Evolutionary conservation across 2,329 filamentous ascomycete genomes (phyloP).

Genomic region (Myriosclerotinia duriaeana): DNA sequence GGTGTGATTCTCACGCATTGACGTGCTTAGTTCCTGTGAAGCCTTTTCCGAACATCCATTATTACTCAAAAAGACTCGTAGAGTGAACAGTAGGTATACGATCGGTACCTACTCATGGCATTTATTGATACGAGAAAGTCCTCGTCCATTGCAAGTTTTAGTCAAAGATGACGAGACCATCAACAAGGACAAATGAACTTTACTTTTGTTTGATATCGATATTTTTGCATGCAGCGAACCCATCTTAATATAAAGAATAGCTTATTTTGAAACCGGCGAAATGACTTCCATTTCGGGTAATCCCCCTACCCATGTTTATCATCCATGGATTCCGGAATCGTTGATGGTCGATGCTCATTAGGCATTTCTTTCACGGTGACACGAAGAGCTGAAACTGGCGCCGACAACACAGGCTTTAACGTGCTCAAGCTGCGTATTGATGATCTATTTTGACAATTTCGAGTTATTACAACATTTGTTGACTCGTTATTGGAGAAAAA

Average conservation of each 20-base stretch:
- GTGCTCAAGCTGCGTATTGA: background rate
- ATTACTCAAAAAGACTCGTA: background rate
- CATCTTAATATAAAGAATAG: background rate
- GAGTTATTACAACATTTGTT: background rate
- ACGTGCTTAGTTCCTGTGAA: background rate
- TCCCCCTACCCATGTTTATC: background rate
- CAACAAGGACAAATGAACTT: background rate
- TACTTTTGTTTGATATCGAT: background rate
- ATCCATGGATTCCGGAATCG: background rate
- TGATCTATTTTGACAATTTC: background rate
- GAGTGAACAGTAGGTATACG: background rate
- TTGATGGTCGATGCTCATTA: slow-evolving; percentile 12
- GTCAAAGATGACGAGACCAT: background rate
- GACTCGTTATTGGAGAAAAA: background rate
- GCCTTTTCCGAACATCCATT: background rate
- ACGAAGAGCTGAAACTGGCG: slow-evolving; percentile 14
- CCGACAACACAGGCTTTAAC: background rate
- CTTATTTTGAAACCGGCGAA: slow-evolving; percentile 9
- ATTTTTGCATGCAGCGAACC: background rate
- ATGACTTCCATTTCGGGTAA: slow-evolving; percentile 7
- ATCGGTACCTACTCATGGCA: background rate
- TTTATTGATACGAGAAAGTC: background rate
- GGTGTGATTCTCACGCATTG: background rate
- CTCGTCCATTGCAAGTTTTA: background rate
- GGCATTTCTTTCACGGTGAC: background rate